phyloP scores from a whole-genome alignment of 2,329 filamentous ascomycete species.

The Apiospora hydei region DNA sequence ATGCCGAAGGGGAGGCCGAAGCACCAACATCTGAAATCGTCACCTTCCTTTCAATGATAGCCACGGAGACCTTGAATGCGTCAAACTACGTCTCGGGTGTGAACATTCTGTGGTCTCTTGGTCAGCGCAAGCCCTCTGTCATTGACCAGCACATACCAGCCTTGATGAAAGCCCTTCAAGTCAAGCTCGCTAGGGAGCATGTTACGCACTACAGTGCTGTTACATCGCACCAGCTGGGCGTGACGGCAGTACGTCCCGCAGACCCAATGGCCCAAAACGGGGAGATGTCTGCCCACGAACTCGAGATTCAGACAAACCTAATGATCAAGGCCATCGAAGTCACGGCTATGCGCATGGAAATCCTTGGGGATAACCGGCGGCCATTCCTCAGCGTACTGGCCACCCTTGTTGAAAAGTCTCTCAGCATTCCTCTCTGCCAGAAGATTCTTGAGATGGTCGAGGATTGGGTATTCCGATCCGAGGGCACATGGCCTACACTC shows the following conservation, averaged over 20 bases:
- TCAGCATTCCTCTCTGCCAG: constrained; percentile 84
- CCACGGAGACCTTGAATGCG: constrained; percentile 84
- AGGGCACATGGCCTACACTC: constrained; percentile 93
- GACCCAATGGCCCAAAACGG: constrained; percentile 62
- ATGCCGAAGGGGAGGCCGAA: constrained; percentile 85
- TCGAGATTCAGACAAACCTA: constrained; percentile 86
- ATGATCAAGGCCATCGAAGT: constrained; percentile 97
- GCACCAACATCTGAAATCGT: constrained; percentile 87
- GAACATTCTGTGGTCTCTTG: constrained; percentile 92
- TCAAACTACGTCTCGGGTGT: constrained; percentile 86
- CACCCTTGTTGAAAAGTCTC: constrained; percentile 92
- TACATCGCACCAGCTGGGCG: constrained; percentile 57
- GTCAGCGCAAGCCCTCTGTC: constrained; percentile 81
- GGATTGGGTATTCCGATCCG: constrained; percentile 93
- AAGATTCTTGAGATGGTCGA: constrained; percentile 96
- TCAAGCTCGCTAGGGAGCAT: constrained; percentile 92
- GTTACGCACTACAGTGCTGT: constrained; percentile 75
- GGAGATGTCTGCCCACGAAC: constrained; percentile 76
- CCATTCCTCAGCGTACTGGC: constrained; percentile 96
- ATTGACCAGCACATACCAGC: constrained; percentile 88
- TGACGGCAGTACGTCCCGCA: constrained; percentile 51
- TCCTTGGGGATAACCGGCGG: constrained; percentile 86
- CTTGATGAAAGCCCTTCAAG: constrained; percentile 92
- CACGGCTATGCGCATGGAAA: constrained; percentile 89
- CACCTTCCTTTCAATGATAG: constrained; percentile 81